Evolutionary conservation across 1,284 basidiomycete genomes (phyloP), one percentile per base, ranked within the genome.

Genomic region (Malassezia psittaci): DNA sequence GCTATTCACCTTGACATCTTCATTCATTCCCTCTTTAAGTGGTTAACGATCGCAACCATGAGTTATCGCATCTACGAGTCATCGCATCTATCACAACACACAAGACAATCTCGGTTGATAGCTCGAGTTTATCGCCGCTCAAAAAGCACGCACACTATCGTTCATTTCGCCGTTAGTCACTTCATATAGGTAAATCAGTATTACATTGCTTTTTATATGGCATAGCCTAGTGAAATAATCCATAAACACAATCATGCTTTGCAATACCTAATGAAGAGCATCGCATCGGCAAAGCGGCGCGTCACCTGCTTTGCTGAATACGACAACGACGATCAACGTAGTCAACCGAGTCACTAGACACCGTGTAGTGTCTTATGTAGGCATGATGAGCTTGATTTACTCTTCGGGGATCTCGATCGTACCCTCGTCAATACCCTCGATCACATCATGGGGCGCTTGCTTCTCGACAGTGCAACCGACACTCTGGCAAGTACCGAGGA

Each of bases 391-490:
- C 3, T 7, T 15, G 18, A 21, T 58, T 67, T 69, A 72, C 62
- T 71, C 70, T 52, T 67, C 65, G 39, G 69, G 68, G 51, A 72
- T 65, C 68, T 72, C 90, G 67, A 94, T 82, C 79, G 94, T 90
- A 62, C 91, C 94, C 68, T 85, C 85, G 81, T 93, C 85, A 77
- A 99, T 98, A 61, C 81, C 87, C 72, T 96, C 93, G 65, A 98
- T 96, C 76, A 98, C 76, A 76, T 94, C 90, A 79, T 96, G 93
- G 60, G 94, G 83, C 52, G 87, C 86, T 77, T 84, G 82, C 70
- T 93, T 91, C 76, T 98, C 90, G 60, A 99, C 83, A 52, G 90
- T 96, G 84, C 91, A 96, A 51, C 94, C 93, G 69, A 98, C 82
- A 63, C 78, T 79, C 81, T 98, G 93, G 59, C 88, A 69, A 35